phyloP scores from a whole-genome alignment of 441 rosid genomes.

The Bruguiera hainesii region DNA sequence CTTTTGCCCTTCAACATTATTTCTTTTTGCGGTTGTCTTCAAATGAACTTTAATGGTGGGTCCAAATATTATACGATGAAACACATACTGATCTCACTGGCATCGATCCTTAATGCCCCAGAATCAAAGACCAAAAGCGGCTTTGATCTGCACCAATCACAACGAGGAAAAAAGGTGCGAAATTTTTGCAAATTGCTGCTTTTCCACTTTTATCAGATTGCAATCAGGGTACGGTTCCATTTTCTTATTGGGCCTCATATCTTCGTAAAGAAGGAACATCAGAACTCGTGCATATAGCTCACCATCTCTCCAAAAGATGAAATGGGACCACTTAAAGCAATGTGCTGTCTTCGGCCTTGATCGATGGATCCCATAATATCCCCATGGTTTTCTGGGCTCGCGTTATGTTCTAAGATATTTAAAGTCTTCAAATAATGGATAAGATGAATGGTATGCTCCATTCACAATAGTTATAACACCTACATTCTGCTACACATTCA shows the following conservation, averaged over 20 bases:
- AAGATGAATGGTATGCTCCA: neutral
- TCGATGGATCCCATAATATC: neutral
- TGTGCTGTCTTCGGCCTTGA: conserved; percentile 17
- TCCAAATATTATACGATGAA: conserved; percentile 1
- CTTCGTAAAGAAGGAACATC: conserved; percentile 22
- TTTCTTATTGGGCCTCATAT: conserved; percentile 21
- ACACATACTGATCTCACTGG: neutral
- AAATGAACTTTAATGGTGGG: neutral
- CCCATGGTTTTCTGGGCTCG: neutral
- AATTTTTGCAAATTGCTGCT: neutral
- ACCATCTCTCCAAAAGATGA: conserved; percentile 15
- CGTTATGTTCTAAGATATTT: conserved; percentile 5
- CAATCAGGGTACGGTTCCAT: neutral
- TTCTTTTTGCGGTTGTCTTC: conserved; percentile 4
- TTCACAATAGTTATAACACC: conserved; percentile 1
- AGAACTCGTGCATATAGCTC: conserved; percentile 28
- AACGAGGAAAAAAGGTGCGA: too few species aligned
- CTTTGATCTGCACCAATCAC: too few species aligned
- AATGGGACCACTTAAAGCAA: conserved; percentile 18
- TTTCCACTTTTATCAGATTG: conserved; percentile 22
- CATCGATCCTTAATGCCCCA: too few species aligned
- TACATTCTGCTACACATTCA: too few species aligned
- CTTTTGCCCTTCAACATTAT: conserved; percentile 23
- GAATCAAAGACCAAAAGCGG: too few species aligned
- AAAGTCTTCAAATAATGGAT: neutral